Base-by-base conservation (phyloP, 345 rosid species). In the Trapa bicornis region DNA sequence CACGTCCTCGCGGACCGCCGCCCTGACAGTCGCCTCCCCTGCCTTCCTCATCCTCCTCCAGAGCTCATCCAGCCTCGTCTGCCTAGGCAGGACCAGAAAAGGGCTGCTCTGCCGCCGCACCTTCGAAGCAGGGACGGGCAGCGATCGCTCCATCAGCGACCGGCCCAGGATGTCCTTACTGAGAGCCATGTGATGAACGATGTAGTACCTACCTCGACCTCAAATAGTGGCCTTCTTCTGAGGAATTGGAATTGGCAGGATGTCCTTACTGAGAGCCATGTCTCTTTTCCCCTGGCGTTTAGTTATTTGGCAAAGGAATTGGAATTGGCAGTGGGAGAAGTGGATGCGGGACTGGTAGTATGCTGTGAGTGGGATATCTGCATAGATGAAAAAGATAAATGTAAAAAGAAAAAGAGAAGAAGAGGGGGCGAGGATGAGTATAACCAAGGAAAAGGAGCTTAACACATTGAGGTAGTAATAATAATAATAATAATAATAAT, bases 1-100 rank as follows among this genome's bases (percentile, higher is more conserved):
- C 81, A 94, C 74, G 76, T 91, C 91, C 73, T 87, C 95, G 56
- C 96, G 87, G 2, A 88, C 76, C 2, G 92, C 96, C 15, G 86
- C 84, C 71, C 77, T 74, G 32, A 66, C 67, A 32, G 68, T 68
- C 11, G 38, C 71, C 5, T 11, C 4, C 37, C 63, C 63, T 0
- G 33, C 63, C 63, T 58, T 58, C 38, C 37, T 32, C 29, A 22
- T 22, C 17, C 54, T 33, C 57, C 56, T 62, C 11, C 6, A 35
- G 45, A 22, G 70, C 66, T 33, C 75, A 73, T 60, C 66, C 47
- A 65, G 68, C 36, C 71, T 47, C 37, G 70, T 61, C 58, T 43
- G 38, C n/a, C 78, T 67, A 33, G 38, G 54, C 3, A 14, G 75
- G 13, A 66, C 56, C 53, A 54, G 60, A 22, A 42, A 65, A 35